Conservation (phyloP, 805 yeast species). For the Cyberlindnera meyerae region DNA sequence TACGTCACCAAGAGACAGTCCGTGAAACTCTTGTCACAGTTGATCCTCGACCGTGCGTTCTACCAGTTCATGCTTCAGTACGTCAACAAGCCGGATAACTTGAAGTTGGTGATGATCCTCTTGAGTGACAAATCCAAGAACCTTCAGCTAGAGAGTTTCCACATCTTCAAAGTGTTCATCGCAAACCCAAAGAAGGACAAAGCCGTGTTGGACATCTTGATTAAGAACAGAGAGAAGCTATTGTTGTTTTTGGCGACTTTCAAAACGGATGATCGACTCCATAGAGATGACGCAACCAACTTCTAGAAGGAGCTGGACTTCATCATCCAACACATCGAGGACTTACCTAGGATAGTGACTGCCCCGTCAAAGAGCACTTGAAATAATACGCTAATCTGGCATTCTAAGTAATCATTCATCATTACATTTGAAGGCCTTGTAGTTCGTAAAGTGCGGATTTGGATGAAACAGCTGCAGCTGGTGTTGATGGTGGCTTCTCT, state of each 20-base stretch:
- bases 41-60: constrained; percentile 69
- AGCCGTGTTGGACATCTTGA: constrained; percentile 71
- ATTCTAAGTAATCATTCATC: too few species aligned
- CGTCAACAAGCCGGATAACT: constrained; percentile 74
- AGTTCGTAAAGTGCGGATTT: too few species aligned
- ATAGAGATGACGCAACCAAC: constrained; percentile 48
- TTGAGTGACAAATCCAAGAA: constrained; percentile 86
- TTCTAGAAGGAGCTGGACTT: constrained; percentile 79
- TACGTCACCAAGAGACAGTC: constrained; percentile 94
- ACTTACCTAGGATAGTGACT: constrained; percentile 54
- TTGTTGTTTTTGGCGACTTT: constrained; percentile 64
- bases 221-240: constrained; percentile 77
- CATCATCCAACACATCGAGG: constrained; percentile 68
- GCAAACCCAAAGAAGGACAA: constrained; percentile 91
- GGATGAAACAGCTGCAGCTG: too few species aligned
- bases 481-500: too few species aligned
- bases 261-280: constrained; percentile 43
- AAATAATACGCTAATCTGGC: background rate
- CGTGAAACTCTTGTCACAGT: constrained; percentile 64
- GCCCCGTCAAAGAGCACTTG: background rate
- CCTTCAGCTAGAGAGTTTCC: constrained; percentile 85
- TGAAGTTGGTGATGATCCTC: constrained; percentile 81
- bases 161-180: constrained; percentile 90
- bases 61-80: constrained; percentile 69
- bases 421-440: too few species aligned